Evolutionary conservation across 2,329 filamentous ascomycete genomes (phyloP), one percentile per base, ranked within the genome.

Genomic region (Drechslerella coelobrocha): DNA sequence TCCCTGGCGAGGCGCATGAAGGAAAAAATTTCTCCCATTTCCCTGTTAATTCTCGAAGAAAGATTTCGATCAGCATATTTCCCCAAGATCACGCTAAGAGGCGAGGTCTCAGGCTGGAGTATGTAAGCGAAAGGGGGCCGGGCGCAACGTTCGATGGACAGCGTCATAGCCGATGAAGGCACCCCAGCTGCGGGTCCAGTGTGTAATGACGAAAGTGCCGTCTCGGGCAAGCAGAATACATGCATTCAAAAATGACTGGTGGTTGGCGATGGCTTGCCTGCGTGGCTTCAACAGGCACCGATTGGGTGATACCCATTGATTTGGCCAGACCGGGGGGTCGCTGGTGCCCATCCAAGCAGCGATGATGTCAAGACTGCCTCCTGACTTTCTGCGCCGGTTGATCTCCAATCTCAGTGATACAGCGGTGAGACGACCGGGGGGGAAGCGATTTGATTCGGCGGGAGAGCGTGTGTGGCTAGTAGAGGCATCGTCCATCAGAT

Each of bases 51-150:
- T n/a, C n/a, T n/a, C n/a, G n/a, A n/a, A n/a, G 17, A 19, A 2
- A 21, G 3, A 19, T 14, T 23, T 21, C 57, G 57, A 61, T 61
- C 24, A 41, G n/a, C 57, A 47, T 37, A 8, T 23, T 31, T 53
- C 34, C 48, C 57, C 57, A 31, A 61, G 48, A 61, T 61, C 57
- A 9, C 34, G n/a, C 31, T 19, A 24, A 24, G 24, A 54, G 50
- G 39, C 59, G 50, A 62, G 41, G 50, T 55, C 51, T 55, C 39
- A 47, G 59, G 47, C 21, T 39, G 31, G 41, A 21, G 41, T 19
- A 27, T 37, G 27, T 50, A 63, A 63, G 60, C 60, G 60, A 63
- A 26, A 53, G 34, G 50, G 56, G 19, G 19, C 50, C n/a, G 26
- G 26, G 14, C 48, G 24, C 48, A 24, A 12, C 9, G 26, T 17